Conservation (phyloP, 83 land plant species). For the Thuja plicata region DNA sequence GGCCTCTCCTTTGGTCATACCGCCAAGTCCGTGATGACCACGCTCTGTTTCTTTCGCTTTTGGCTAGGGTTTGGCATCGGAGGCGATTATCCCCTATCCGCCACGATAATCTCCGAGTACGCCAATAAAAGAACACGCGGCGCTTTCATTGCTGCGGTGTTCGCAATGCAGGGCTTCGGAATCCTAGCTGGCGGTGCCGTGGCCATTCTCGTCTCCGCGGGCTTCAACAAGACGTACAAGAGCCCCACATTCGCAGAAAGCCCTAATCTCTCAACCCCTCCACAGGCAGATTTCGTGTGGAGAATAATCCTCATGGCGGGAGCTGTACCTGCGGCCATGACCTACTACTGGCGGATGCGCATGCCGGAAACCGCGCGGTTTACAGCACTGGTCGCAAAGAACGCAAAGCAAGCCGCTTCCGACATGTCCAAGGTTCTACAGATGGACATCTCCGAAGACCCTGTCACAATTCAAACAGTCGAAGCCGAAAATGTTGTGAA, state of each 20-base stretch:
- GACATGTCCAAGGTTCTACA: constrained; percentile 34
- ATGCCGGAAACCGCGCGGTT: constrained; percentile 42
- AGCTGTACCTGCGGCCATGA: constrained; percentile 28
- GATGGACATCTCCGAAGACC: background rate
- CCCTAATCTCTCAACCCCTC: constrained; percentile 20
- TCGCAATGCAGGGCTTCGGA: constrained; percentile 42
- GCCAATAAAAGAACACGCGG: constrained; percentile 32
- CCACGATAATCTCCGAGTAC: constrained; percentile 32
- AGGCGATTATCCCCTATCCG: constrained; percentile 29
- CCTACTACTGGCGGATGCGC: constrained; percentile 37
- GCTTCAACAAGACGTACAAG: constrained; percentile 10
- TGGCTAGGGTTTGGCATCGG: constrained; percentile 39
- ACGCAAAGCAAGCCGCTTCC: constrained; percentile 24
- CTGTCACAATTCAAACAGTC: background rate
- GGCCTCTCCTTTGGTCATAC: constrained; percentile 30
- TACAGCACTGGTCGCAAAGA: constrained; percentile 30
- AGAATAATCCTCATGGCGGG: constrained; percentile 32
- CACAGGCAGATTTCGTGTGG: constrained; percentile 35
- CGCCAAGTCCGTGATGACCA: constrained; percentile 19
- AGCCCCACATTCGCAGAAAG: constrained; percentile 17
- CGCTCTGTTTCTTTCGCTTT: constrained; percentile 33
- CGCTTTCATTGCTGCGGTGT: constrained; percentile 31
- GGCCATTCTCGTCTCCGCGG: constrained; percentile 16
- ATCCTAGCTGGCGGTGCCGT: constrained; percentile 28
- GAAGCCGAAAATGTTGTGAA: background rate